Conservation (phyloP, 2,329 filamentous ascomycete species). For the Cryphonectria japonica region DNA sequence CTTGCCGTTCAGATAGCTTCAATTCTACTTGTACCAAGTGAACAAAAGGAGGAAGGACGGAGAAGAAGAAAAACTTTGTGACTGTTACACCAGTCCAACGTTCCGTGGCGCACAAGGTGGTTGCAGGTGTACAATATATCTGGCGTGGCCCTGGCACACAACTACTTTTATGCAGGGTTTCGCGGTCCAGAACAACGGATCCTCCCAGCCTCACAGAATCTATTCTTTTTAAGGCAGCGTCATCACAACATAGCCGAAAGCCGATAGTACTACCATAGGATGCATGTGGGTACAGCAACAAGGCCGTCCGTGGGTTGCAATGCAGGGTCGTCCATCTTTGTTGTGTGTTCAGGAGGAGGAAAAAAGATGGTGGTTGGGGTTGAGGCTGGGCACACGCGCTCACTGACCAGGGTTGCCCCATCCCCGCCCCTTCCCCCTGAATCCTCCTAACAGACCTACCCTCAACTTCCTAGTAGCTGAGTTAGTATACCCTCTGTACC, state of each 20-base stretch:
- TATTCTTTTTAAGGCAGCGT: constrained; percentile 3
- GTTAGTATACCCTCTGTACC: neutral
- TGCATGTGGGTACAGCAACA: neutral
- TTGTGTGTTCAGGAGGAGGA: neutral
- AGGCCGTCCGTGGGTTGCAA: neutral
- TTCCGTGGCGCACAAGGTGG: neutral
- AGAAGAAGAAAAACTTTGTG: neutral
- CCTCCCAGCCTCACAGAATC: constrained; percentile 16
- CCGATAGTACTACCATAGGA: neutral
- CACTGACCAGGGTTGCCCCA: neutral
- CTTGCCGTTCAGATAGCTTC: neutral
- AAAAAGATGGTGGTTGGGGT: constrained; percentile 11
- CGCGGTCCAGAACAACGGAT: constrained; percentile 3
- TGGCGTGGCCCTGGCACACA: neutral
- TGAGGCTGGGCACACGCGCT: constrained; percentile 4
- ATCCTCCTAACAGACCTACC: neutral
- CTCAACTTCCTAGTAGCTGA: too few species aligned
- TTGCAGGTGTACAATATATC: constrained; percentile 1
- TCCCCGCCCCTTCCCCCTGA: neutral
- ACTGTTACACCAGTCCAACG: neutral
- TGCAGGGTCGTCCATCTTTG: constrained; percentile 6
- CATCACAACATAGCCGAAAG: constrained; percentile 9
- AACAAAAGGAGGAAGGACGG: neutral
- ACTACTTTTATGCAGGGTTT: neutral
- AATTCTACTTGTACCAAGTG: too few species aligned